phyloP scores from a whole-genome alignment of 192 early-diverging fungal species.

The Pilaira anomala region DNA sequence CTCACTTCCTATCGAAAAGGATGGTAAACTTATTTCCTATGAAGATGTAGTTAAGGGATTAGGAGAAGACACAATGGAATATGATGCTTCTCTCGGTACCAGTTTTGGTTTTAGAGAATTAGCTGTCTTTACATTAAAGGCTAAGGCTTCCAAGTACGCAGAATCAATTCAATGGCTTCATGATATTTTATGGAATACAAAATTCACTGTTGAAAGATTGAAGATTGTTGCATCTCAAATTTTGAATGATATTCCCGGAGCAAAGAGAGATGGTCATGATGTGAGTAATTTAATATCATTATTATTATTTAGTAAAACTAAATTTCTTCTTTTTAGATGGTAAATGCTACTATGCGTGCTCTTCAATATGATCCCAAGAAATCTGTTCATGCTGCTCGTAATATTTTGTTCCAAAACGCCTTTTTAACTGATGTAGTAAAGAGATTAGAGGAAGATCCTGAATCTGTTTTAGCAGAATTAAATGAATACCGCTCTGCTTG shows the following conservation, averaged over 20 bases:
- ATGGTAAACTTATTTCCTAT: conserved; percentile 35
- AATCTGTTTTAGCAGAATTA: conserved; percentile 42
- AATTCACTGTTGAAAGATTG: conserved; percentile 53
- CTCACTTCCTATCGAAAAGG: conserved; percentile 45
- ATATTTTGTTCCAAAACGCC: conserved; percentile 44
- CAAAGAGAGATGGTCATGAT: conserved; percentile 54
- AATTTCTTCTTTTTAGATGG: conserved; percentile 36
- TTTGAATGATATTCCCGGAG: conserved; percentile 52
- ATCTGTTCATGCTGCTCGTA: conserved; percentile 46
- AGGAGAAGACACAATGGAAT: conserved; percentile 53
- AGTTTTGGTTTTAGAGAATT: conserved; percentile 38
- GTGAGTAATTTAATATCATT: conserved; percentile 25
- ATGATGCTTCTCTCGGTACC: conserved; percentile 40
- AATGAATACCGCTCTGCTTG: conserved; percentile 47
- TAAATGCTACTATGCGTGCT: conserved; percentile 36
- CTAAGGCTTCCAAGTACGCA: conserved; percentile 46
- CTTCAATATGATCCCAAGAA: conserved; percentile 42
- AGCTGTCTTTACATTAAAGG: conserved; percentile 31
- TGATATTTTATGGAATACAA: conserved; percentile 52
- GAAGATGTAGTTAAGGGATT: conserved; percentile 54
- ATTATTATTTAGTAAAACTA: not conserved
- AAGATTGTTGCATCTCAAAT: conserved; percentile 52
- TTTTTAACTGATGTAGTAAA: conserved; percentile 49
- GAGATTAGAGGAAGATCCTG: conserved; percentile 41
- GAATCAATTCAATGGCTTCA: conserved; percentile 52